Evolutionary conservation across 2,329 filamentous ascomycete genomes (phyloP).

Genomic region (Fusarium chlamydosporum): DNA sequence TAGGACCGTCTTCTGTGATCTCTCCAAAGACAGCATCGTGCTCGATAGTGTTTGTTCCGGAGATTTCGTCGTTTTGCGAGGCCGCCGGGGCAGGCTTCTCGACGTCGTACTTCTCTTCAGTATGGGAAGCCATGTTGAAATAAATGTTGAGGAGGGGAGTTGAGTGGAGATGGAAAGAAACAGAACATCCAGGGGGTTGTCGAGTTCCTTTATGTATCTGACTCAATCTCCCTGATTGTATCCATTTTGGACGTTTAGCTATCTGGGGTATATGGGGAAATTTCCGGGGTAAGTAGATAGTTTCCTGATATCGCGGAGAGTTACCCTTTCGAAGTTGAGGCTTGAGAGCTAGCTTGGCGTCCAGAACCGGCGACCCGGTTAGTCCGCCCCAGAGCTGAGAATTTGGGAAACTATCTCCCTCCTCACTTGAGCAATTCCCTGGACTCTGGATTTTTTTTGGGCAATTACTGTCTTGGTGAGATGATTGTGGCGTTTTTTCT

Average conservation of each 20-base stretch:
- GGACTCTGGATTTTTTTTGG: too few species aligned
- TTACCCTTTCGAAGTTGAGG: neutral
- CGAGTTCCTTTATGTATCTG: neutral
- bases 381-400: neutral
- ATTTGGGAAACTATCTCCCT: neutral
- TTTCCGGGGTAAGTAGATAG: neutral
- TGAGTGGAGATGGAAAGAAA: neutral
- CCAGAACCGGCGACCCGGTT: neutral
- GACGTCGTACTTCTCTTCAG: neutral
- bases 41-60: neutral
- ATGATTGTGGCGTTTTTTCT: too few species aligned
- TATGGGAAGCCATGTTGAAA: neutral
- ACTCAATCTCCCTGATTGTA: neutral
- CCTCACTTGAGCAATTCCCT: too few species aligned
- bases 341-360: neutral
- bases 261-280: neutral
- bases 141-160: neutral
- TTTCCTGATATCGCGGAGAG: slow-evolving; percentile 2
- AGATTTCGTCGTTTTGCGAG: neutral
- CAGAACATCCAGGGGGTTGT: neutral
- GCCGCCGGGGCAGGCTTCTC: neutral
- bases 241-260: neutral
- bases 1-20: slow-evolving; percentile 48
- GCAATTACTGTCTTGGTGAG: too few species aligned
- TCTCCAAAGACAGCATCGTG: slow-evolving; percentile 49